Conservation (phyloP, 306 rosid genomes). For the Prunus campanulata region DNA sequence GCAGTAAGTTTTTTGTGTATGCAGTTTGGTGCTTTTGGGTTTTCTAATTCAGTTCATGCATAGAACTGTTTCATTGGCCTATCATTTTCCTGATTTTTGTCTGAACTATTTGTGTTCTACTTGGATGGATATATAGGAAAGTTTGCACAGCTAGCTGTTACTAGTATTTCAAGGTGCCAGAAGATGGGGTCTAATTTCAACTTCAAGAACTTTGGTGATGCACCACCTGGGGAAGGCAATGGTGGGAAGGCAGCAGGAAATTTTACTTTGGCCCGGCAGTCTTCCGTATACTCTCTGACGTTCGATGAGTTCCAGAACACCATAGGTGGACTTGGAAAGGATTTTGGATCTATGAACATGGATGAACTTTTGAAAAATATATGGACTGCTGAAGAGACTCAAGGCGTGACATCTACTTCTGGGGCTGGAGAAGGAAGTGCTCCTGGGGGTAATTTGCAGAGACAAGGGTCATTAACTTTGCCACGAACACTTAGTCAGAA, state of each 20-base stretch:
- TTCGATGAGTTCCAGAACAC: conserved; percentile 90
- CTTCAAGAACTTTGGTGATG: conserved; percentile 58
- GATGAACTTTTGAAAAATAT: conserved; percentile 89
- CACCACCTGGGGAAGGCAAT: conserved; percentile 36
- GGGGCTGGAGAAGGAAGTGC: conserved; percentile 30
- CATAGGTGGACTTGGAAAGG: conserved; percentile 74
- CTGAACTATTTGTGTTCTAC: conserved; percentile 24
- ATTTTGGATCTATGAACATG: conserved; percentile 98
- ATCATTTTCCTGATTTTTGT: conserved; percentile 7
- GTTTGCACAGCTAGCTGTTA: conserved; percentile 34
- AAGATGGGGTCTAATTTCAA: conserved; percentile 64
- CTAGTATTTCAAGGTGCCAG: conserved; percentile 29
- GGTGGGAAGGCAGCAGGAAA: conserved; percentile 41
- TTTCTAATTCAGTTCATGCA: not conserved
- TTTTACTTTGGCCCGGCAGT: conserved; percentile 49
- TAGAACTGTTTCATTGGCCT: not conserved
- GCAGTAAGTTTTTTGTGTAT: not conserved
- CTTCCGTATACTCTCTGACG: conserved; percentile 78
- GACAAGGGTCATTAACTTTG: conserved; percentile 84
- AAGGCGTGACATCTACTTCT: conserved; percentile 40
- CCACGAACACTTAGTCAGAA: conserved; percentile 91
- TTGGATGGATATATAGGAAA: conserved; percentile 34
- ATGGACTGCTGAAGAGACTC: conserved; percentile 90
- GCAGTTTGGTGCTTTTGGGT: not conserved
- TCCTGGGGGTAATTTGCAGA: conserved; percentile 59